These are phyloP conservation scores for Thermothelomyces thermophilus DNA, from an alignment of 2,329 filamentous ascomycete species.

Conservation along the genomic window DNA sequence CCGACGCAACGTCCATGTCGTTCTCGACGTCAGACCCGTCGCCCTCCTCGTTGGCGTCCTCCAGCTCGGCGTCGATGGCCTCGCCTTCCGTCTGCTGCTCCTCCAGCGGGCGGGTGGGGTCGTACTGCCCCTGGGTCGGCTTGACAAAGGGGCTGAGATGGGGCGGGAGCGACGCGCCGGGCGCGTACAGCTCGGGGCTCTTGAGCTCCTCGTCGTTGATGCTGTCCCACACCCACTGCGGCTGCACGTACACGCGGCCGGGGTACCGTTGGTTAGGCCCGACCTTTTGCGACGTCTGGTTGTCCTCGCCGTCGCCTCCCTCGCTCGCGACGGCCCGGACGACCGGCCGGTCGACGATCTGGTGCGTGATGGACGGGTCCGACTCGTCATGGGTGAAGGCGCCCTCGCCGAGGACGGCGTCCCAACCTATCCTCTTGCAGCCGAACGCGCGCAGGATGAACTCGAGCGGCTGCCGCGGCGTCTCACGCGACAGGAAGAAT, in stretches of 20 bases:
- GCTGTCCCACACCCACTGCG: constrained; percentile 98
- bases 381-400: constrained; percentile 86
- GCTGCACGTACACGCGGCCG: constrained; percentile 89
- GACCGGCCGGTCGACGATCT: constrained; percentile 86
- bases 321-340: constrained; percentile 53
- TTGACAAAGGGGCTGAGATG: constrained; percentile 96
- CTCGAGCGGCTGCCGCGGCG: constrained; percentile 81
- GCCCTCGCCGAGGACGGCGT: constrained; percentile 80
- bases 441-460: constrained; percentile 91
- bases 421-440: constrained; percentile 94
- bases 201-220: constrained; percentile 88
- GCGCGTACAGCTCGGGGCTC: constrained; percentile 79
- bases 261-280: constrained; percentile 67
- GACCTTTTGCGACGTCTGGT: constrained; percentile 55
- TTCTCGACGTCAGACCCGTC: constrained; percentile 36
- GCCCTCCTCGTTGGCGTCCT: constrained; percentile 43
- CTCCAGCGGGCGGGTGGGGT: constrained; percentile 77
- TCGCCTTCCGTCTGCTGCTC: constrained; percentile 86
- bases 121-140: constrained; percentile 78
- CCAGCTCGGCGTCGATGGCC: constrained; percentile 63
- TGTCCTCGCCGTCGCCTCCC: constrained; percentile 48
- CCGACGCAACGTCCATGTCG: constrained; percentile 37
- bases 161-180: constrained; percentile 82
- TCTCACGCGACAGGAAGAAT: constrained; percentile 89
- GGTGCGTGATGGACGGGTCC: constrained; percentile 87